Evolutionary conservation across 768 basidiomycete genomes (phyloP).

Genomic region (Ephemerocybe angulata): DNA sequence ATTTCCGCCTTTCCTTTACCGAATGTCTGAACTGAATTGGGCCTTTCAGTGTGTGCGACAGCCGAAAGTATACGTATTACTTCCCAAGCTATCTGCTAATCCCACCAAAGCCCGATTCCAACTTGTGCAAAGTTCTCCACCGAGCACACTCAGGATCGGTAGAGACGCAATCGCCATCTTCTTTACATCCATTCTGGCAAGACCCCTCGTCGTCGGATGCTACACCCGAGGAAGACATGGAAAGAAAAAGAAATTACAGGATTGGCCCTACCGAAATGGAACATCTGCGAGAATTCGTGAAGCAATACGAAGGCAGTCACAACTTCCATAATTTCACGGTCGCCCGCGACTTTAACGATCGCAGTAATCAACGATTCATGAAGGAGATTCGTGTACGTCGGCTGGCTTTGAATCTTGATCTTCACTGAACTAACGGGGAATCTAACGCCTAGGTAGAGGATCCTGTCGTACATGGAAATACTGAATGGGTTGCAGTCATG

Average conservation of each 20-base stretch:
- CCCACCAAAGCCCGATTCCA: constrained; percentile 78
- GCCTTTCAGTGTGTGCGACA: constrained; percentile 90
- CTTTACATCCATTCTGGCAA: constrained; percentile 63
- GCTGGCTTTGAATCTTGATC: no score
- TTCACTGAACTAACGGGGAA: no score
- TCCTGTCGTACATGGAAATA: constrained; percentile 85
- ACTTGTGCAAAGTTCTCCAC: constrained; percentile 37
- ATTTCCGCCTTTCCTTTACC: not conserved
- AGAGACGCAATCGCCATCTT: constrained; percentile 16
- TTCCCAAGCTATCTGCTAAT: constrained; percentile 91
- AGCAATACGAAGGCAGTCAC: constrained; percentile 81
- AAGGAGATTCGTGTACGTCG: constrained; percentile 77
- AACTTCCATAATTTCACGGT: constrained; percentile 99
- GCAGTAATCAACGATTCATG: constrained; percentile 83
- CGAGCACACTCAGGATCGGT: constrained; percentile 11
- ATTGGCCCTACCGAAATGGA: constrained; percentile 50
- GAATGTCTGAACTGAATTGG: constrained; percentile 10
- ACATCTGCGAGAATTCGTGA: constrained; percentile 50
- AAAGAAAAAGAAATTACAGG: constrained; percentile 72
- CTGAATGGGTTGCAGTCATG: constrained; percentile 91
- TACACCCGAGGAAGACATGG: constrained; percentile 54
- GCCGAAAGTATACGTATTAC: constrained; percentile 96
- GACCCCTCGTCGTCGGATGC: constrained; percentile 29
- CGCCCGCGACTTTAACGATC: constrained; percentile 77
- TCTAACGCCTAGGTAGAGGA: constrained; percentile 81